Conservation (phyloP, 495 filamentous ascomycete genomes). For the Tuber microsphaerosporum region DNA sequence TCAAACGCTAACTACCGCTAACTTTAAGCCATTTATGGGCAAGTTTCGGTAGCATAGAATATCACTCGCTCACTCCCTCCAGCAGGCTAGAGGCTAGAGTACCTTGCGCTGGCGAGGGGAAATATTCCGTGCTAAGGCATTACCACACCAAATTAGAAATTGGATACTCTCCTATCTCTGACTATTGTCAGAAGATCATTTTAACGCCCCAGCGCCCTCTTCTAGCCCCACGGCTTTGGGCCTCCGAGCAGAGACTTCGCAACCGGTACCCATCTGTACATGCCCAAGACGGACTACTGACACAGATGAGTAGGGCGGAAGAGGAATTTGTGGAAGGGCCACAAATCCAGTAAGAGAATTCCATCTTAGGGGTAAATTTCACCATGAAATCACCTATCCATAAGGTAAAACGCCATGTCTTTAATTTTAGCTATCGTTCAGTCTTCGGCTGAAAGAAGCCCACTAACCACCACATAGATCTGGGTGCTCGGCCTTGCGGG, state of each 20-base stretch:
- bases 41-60: not conserved
- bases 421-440: not conserved
- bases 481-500: accelerated
- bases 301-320: no score
- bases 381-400: not conserved
- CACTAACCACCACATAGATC: not conserved
- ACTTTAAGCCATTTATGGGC: not conserved
- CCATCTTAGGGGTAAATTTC: not conserved
- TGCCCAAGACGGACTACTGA: no score
- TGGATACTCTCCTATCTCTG: not conserved
- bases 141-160: not conserved
- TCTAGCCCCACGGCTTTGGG: no score
- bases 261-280: no score
- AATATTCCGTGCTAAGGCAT: not conserved
- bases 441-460: not conserved
- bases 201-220: not conserved
- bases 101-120: not conserved
- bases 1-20: not conserved
- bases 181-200: not conserved
- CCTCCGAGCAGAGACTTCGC: no score
- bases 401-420: not conserved
- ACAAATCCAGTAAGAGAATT: not conserved
- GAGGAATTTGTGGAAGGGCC: no score
- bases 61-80: not conserved
- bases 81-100: not conserved